Base-by-base conservation (phyloP, 2,329 filamentous ascomycete genomes). In the Ophidiomyces ophidiicola region DNA sequence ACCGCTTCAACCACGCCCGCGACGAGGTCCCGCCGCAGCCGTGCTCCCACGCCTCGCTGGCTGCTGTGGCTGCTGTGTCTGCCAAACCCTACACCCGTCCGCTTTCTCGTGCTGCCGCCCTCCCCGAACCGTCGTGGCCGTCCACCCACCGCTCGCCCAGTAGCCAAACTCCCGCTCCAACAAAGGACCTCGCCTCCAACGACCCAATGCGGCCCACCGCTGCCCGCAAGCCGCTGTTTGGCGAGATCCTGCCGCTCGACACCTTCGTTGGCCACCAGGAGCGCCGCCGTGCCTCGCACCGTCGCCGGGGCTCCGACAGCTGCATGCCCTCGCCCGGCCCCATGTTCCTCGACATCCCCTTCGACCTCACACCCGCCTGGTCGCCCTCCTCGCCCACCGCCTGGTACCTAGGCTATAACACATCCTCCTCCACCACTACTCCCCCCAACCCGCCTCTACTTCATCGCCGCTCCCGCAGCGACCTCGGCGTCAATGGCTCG, bases 281-380 rank as follows among this genome's bases (percentile, higher is more conserved):
- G 37, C 67, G 79, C 46, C 71, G 79, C 58, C 78, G 77, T 15
- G 82, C 81, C 3, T 34, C 21, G 33, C 39, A 46, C 12, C 44
- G 44, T 36, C 67, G 79, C 46, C 71, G 79, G 57, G 78, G 78
- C 15, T 83, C 81, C 30, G 82, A 87, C 52, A 78, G 81, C n/a
- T 76, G 70, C 53, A 60, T 81, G 47, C 68, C 71, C 45, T 70
- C 69, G 48, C 60, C 70, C 43, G 64, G 60, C 43, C 57, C 64
- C 7, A 60, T 61, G 41, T 58, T 62, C 45, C 45, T 57, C 36
- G 63, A 60, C 52, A 62, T 50, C 45, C 56, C 39, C 46, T 50
- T 44, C 43, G 57, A 54, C 28, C 52, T 42, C 12, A 47, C 51
- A n/a, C 42, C 67, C 26, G 70, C 73, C 45, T 55, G 64, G 41